These are phyloP conservation scores for Miamiensis avidus DNA, from an alignment of 169 alveolate genomes.

Conservation along the genomic window DNA sequence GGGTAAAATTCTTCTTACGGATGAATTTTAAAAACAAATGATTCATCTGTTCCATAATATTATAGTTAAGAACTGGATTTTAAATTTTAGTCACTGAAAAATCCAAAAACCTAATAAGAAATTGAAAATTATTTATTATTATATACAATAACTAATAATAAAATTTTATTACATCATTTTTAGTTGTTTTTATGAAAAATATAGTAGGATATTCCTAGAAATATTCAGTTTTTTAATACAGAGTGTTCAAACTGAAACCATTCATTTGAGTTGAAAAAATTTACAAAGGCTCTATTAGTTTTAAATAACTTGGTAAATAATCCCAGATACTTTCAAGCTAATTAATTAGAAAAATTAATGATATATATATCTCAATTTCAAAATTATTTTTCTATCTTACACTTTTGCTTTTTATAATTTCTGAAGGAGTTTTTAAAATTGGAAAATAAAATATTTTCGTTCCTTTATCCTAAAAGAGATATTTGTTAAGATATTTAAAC, in stretches of 20 bases:
- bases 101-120: background rate
- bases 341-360: too few relatives aligned
- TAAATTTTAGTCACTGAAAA: background rate
- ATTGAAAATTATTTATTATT: too few relatives aligned
- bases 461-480: background rate
- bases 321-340: background rate
- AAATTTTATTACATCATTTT: background rate
- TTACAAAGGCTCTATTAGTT: background rate
- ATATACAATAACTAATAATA: too few relatives aligned
- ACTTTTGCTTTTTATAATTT: background rate
- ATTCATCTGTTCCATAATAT: background rate
- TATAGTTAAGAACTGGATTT: background rate
- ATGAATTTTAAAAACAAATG: background rate
- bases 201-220: background rate
- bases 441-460: background rate
- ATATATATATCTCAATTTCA: background rate
- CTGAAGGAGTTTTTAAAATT: background rate
- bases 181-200: background rate
- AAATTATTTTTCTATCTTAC: background rate
- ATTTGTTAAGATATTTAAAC: too few relatives aligned
- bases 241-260: background rate
- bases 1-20: background rate
- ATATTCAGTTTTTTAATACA: background rate
- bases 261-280: background rate
- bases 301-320: background rate